Evolutionary conservation across 139 green algal genomes (phyloP), one percentile per base, ranked within the genome.

Genomic region (Chlorella sorokiniana): DNA sequence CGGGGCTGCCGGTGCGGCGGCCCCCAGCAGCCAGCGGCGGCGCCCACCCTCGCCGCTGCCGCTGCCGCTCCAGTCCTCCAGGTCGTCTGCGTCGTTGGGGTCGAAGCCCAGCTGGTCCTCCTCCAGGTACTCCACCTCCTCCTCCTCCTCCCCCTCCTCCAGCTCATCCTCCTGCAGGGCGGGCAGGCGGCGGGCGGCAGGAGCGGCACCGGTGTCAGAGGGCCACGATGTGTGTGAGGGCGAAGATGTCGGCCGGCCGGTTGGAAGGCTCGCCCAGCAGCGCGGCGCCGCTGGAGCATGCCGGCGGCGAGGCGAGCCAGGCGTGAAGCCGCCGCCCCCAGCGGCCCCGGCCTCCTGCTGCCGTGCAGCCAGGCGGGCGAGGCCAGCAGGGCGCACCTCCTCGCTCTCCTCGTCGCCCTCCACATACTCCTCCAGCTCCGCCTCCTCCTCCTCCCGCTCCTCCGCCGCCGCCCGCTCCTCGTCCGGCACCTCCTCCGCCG

Each of bases 81-180:
- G 80, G 44, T 84, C 83, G 4, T 84, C 86, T 23, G 86, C 85
- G 0, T 85, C 84, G 40, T 88, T 74, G 8, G 52, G 65, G 56
- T 86, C 83, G 33, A 85, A 72, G 18, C 52, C 76, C 44, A 85
- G 79, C 23, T 84, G 56, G 4, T 73, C 84, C 14, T 91, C 76
- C 35, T 87, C 87, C 56, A 91, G 69, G 73, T 93, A 94, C 82
- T 95, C 92, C 63, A 93, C 84, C 74, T 95, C 92, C 27, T 93
- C 90, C 51, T 95, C 92, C n/a, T 92, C n/a, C n/a, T n/a, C 88
- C 40, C 77, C 71, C 69, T 87, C 45, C 41, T 83, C 72, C 25
- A 67, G 61, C 40, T 68, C 65, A 59, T 86, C 37, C 18, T 75
- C 59, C 44, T 76, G 70, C 31, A 77, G 18, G 41, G 41, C 11